Evolutionary conservation across 202 grass and related monocot species (phyloP).

Genomic region (Panicum hallii): DNA sequence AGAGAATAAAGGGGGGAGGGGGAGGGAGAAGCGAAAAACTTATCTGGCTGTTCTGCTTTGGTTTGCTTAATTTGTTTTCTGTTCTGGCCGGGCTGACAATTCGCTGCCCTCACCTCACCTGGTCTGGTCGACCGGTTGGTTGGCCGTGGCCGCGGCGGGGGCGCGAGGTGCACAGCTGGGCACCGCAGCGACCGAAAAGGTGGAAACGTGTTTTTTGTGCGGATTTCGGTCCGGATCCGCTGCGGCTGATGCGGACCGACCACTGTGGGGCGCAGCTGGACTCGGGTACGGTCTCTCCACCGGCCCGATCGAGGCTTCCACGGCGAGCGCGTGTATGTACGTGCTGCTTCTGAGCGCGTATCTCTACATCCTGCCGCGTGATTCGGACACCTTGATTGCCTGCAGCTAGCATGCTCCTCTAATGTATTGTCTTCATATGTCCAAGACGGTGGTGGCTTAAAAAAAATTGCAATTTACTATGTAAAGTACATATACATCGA

Average conservation of each 20-base stretch:
- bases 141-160: not conserved
- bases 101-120: not conserved
- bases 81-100: not conserved
- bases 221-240: constrained; percentile 32
- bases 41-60: not conserved
- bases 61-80: constrained; percentile 12
- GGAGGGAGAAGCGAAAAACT: not conserved
- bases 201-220: constrained; percentile 53
- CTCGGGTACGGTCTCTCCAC: constrained; percentile 19
- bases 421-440: too few relatives aligned
- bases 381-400: too few relatives aligned
- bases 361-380: not conserved
- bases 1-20: not conserved
- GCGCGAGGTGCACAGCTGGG: constrained; percentile 11
- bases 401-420: too few relatives aligned
- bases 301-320: not conserved
- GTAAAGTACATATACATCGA: too few relatives aligned
- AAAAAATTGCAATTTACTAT: too few relatives aligned
- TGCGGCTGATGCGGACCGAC: constrained; percentile 38
- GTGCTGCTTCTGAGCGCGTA: not conserved
- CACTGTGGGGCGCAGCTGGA: constrained; percentile 28
- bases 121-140: constrained; percentile 11
- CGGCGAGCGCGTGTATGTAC: not conserved
- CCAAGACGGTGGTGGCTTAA: too few relatives aligned
- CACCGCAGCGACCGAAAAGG: not conserved